phyloP scores from a whole-genome alignment of 371 early-diverging fungal genomes.

The Rhizomucor miehei region DNA sequence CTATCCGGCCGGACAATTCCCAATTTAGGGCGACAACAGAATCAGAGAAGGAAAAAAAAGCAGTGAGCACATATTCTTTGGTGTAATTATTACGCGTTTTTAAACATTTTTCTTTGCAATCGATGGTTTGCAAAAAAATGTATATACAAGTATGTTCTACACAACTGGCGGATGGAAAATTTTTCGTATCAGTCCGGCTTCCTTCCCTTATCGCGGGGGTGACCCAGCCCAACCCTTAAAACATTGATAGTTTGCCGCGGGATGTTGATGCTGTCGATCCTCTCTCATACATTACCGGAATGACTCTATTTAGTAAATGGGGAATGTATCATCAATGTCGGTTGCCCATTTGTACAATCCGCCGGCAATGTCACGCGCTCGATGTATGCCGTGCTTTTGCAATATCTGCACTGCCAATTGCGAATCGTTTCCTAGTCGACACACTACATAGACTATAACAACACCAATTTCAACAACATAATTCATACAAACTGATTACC shows the following conservation, averaged over 20 bases:
- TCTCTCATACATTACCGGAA: background rate
- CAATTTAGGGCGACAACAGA: too few species aligned
- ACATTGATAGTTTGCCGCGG: background rate
- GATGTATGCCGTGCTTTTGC: constrained; percentile 48
- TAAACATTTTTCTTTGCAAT: too few species aligned
- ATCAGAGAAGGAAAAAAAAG: too few species aligned
- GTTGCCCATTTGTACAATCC: constrained; percentile 79
- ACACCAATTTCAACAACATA: constrained; percentile 6
- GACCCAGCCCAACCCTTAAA: background rate
- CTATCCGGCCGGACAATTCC: too few species aligned
- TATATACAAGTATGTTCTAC: too few species aligned
- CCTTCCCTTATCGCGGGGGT: background rate
- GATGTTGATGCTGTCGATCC: background rate
- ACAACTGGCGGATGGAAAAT: too few species aligned
- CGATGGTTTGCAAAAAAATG: too few species aligned
- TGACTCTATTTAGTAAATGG: constrained; percentile 67
- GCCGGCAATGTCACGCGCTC: constrained; percentile 75
- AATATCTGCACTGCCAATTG: constrained; percentile 79
- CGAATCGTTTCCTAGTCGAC: constrained; percentile 90
- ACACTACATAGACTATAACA: constrained; percentile 76
- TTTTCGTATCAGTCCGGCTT: background rate
- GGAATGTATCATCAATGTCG: constrained; percentile 78
- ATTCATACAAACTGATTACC: background rate
- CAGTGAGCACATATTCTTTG: too few species aligned
- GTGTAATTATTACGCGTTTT: too few species aligned